Percentiles rank a stretch among this genome's conserved stretches.
Evolutionary conservation across 768 basidiomycete species (phyloP).

Genomic region (Pisolithus sp.): DNA sequence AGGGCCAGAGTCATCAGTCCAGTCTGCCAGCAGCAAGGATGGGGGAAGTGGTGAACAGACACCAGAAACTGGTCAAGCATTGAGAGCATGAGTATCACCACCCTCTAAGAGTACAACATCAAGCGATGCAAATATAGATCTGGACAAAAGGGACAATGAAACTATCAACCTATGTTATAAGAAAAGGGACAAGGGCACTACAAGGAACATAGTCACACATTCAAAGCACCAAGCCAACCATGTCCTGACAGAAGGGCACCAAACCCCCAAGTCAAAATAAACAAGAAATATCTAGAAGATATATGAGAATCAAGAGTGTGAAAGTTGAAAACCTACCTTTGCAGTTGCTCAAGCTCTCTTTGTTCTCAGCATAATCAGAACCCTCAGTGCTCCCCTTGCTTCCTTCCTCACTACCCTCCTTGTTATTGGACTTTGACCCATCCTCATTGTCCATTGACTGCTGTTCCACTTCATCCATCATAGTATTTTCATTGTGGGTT

Average conservation of each 20-base stretch:
- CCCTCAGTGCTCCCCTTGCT: too few species aligned
- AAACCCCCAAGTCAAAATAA: neutral
- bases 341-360: neutral
- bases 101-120: neutral
- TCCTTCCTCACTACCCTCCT: too few species aligned
- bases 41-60: neutral
- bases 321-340: neutral
- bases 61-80: neutral
- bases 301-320: neutral
- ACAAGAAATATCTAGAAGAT: neutral
- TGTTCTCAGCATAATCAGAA: neutral
- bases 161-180: neutral
- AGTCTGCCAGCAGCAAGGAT: neutral
- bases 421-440: too few species aligned
- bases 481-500: too few species aligned
- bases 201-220: too few species aligned
- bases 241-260: neutral
- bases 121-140: neutral
- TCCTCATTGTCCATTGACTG: too few species aligned
- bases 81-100: neutral
- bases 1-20: neutral
- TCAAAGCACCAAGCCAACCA: neutral
- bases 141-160: neutral
- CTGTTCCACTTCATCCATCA: too few species aligned
- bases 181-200: neutral